Conservation (phyloP, 2,329 filamentous ascomycete species). For the Acephala macrosclerotiorum region DNA sequence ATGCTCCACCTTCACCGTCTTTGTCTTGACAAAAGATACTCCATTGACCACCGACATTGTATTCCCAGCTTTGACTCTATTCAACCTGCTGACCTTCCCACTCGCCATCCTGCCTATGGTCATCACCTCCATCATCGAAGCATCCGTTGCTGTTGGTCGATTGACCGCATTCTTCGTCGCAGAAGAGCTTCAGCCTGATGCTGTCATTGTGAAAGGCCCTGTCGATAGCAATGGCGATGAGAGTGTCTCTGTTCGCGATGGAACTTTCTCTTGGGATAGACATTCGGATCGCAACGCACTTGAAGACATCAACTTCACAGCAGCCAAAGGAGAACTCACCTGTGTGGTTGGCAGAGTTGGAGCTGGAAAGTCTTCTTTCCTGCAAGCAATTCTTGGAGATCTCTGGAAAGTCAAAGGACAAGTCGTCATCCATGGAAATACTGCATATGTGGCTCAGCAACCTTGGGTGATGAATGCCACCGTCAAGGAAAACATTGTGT, state of each 20-base stretch:
- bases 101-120: slow-evolving; percentile 96
- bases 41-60: slow-evolving; percentile 94
- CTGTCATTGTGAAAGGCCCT: slow-evolving; percentile 73
- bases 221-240: slow-evolving; percentile 84
- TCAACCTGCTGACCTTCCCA: slow-evolving; percentile 96
- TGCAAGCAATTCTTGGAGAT: slow-evolving; percentile 89
- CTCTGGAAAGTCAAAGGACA: slow-evolving; percentile 88
- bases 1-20: slow-evolving; percentile 94
- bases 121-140: slow-evolving; percentile 94
- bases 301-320: slow-evolving; percentile 85
- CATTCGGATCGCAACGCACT: slow-evolving; percentile 76
- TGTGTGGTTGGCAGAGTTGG: slow-evolving; percentile 96
- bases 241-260: slow-evolving; percentile 82
- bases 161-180: slow-evolving; percentile 85
- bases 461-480: slow-evolving; percentile 98
- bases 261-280: slow-evolving; percentile 93
- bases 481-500: slow-evolving; percentile 96
- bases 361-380: slow-evolving; percentile 89
- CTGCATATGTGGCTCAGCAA: slow-evolving; percentile 92
- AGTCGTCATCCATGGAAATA: slow-evolving; percentile 80
- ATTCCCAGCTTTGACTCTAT: slow-evolving; percentile 90
- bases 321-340: slow-evolving; percentile 90
- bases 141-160: slow-evolving; percentile 88
- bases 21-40: slow-evolving; percentile 81
- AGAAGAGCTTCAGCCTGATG: slow-evolving; percentile 89